These are phyloP conservation scores for Wickerhamomyces queroliae DNA, from an alignment of 805 yeast genomes.

Conservation along the genomic window DNA sequence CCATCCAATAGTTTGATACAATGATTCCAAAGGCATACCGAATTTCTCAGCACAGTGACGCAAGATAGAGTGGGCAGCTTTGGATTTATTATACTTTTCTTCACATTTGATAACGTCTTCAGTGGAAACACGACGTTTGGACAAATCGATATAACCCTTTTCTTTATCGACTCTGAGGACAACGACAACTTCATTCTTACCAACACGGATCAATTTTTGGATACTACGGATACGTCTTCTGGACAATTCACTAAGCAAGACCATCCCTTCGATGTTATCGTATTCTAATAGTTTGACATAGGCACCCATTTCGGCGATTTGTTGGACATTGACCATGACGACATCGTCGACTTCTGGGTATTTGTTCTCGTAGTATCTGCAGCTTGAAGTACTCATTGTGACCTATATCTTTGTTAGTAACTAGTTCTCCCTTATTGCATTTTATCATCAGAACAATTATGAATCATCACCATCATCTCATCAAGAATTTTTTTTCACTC, in stretches of 20 bases:
- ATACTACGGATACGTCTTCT: slow-evolving; percentile 98
- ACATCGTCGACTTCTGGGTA: slow-evolving; percentile 99
- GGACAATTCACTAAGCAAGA: slow-evolving; percentile 87
- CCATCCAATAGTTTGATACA: slow-evolving; percentile 93
- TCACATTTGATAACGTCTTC: slow-evolving; percentile 97
- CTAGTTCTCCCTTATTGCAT: neutral
- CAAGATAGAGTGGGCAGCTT: slow-evolving; percentile 96
- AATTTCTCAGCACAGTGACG: slow-evolving; percentile 98
- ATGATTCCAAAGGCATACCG: slow-evolving; percentile 75
- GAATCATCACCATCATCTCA: neutral
- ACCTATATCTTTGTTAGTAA: no score
- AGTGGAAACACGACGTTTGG: slow-evolving; percentile 96
- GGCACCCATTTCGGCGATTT: slow-evolving; percentile 99
- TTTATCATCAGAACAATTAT: neutral
- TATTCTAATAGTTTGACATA: slow-evolving; percentile 93
- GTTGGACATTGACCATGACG: slow-evolving; percentile 97
- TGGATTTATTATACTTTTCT: slow-evolving; percentile 93
- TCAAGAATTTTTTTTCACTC: no score
- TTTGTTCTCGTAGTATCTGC: slow-evolving; percentile 97
- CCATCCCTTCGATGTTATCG: slow-evolving; percentile 99
- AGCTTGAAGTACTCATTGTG: slow-evolving; percentile 76
- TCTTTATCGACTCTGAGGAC: slow-evolving; percentile 98
- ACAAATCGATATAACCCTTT: slow-evolving; percentile 95
- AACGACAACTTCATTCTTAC: slow-evolving; percentile 96
- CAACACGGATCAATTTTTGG: slow-evolving; percentile 95